Conservation (phyloP, 768 basidiomycete species). For the Leucocoprinus leucothites region DNA sequence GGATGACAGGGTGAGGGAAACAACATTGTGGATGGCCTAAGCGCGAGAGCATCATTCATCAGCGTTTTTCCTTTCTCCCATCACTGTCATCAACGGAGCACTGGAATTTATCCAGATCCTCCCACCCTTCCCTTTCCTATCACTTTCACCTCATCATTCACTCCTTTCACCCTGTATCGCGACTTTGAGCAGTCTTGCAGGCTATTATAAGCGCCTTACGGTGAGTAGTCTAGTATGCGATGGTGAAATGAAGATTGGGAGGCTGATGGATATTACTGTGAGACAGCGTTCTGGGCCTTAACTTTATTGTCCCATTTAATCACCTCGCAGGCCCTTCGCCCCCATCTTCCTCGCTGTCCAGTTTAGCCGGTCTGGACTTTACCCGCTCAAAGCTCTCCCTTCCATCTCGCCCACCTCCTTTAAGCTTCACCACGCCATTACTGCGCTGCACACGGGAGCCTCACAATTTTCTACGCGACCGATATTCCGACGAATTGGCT, state of each 20-base stretch:
- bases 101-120: not conserved
- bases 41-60: not conserved
- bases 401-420: not conserved
- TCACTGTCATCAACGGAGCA: not conserved
- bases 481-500: no score
- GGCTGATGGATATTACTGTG: not conserved
- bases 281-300: not conserved
- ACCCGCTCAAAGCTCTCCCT: not conserved
- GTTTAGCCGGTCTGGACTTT: not conserved
- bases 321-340: not conserved
- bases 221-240: not conserved
- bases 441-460: no score
- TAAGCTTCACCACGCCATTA: no score
- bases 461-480: no score
- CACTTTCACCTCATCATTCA: not conserved
- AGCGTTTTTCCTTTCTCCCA: not conserved
- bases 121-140: not conserved
- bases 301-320: slow-evolving; percentile 3
- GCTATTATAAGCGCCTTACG: not conserved
- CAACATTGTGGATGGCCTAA: not conserved
- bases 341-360: not conserved
- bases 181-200: not conserved
- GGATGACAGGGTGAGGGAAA: slow-evolving; percentile 4
- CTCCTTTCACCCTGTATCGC: not conserved
- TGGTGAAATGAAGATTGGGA: not conserved